Percentiles rank a stretch among this genome's conserved stretches.
phyloP scores from a whole-genome alignment of 164 flowering plant species.

The Platanus orientalis region DNA sequence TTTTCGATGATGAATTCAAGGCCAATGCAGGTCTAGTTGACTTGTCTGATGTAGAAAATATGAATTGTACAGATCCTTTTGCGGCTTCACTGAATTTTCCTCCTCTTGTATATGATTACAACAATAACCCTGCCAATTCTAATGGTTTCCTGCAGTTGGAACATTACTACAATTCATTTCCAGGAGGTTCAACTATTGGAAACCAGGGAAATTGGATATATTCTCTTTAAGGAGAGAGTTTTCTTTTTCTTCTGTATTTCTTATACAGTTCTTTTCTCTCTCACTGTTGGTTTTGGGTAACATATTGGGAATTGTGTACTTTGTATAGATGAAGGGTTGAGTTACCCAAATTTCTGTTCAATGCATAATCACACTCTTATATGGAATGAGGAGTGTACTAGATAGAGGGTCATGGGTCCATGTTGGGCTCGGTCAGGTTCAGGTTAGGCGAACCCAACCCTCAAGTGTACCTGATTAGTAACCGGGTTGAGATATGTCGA shows the following conservation, averaged over 20 bases:
- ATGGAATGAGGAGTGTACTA: too few relatives aligned
- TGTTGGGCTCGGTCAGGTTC: too few relatives aligned
- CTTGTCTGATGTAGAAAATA: background rate
- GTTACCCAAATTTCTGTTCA: too few relatives aligned
- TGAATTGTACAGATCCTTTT: constrained; percentile 8
- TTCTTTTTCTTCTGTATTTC: background rate
- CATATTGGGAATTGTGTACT: too few relatives aligned
- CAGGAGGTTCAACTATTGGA: background rate
- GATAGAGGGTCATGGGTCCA: too few relatives aligned
- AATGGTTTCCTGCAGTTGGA: constrained; percentile 6
- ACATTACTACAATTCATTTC: background rate
- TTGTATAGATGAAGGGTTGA: too few relatives aligned
- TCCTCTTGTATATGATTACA: constrained; percentile 12
- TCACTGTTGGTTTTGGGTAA: too few relatives aligned
- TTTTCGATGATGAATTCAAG: constrained; percentile 52
- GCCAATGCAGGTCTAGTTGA: background rate
- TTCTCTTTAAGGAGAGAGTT: background rate
- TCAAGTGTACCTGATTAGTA: too few relatives aligned
- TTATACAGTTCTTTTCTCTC: background rate
- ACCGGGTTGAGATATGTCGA: too few relatives aligned
- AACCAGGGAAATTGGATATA: background rate
- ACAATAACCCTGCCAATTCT: constrained; percentile 10
- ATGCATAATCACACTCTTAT: too few relatives aligned
- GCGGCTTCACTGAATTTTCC: constrained; percentile 9
- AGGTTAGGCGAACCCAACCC: too few relatives aligned